phyloP scores from a whole-genome alignment of 2,329 filamentous ascomycete species.

The Alternaria postmessia region DNA sequence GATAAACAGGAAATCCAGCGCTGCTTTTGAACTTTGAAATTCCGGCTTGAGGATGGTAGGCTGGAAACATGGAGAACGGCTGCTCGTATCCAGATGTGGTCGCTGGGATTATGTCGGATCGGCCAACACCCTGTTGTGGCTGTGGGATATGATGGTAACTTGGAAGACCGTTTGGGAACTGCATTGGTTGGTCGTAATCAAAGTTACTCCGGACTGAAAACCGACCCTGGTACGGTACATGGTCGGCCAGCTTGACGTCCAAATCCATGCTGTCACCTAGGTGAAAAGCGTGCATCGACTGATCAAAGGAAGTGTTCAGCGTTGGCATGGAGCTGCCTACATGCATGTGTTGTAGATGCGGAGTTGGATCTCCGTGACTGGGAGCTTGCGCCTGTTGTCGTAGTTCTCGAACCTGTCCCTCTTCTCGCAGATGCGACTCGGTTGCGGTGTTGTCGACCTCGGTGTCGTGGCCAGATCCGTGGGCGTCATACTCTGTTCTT shows the following conservation, averaged over 20 bases:
- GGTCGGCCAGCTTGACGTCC: conserved; percentile 20
- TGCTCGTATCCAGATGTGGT: conserved; percentile 12
- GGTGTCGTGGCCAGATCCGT: conserved; percentile 30
- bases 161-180: conserved; percentile 7
- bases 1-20: conserved; percentile 7
- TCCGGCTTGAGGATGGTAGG: conserved; percentile 10
- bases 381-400: background rate
- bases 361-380: background rate
- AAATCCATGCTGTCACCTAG: conserved; percentile 14
- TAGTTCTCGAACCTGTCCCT: background rate
- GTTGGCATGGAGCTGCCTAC: conserved; percentile 1
- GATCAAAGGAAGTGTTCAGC: conserved; percentile 17
- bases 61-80: conserved; percentile 14
- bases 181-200: conserved; percentile 13
- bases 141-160: conserved; percentile 11
- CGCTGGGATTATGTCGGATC: background rate
- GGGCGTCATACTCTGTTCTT: conserved; percentile 6
- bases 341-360: background rate
- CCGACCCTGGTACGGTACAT: conserved; percentile 6
- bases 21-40: conserved; percentile 6
- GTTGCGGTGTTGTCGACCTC: conserved; percentile 29
- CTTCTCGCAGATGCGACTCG: background rate
- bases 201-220: conserved; percentile 3
- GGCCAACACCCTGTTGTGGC: background rate
- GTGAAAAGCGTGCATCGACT: conserved; percentile 12